These are phyloP conservation scores for Herpetomonas muscarum DNA, from an alignment of 208 protist genomes.

Conservation along the genomic window DNA sequence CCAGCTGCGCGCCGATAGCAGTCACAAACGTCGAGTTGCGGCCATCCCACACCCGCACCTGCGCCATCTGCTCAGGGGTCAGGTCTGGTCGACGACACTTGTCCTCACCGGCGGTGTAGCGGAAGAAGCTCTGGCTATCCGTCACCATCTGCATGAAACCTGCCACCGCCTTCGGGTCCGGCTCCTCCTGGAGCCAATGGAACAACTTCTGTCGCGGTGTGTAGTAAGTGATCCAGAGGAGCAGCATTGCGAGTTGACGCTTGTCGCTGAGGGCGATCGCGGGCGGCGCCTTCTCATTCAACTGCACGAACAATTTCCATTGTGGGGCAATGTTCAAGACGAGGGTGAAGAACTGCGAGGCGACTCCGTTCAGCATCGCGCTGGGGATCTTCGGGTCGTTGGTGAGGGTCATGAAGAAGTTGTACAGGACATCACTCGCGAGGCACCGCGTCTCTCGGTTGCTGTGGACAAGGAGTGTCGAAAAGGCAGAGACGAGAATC, in stretches of 20 bases:
- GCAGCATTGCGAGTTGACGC: slow-evolving; percentile 53
- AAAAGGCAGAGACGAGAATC: slow-evolving; percentile 57
- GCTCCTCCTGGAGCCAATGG: slow-evolving; percentile 48
- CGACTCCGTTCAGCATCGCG: slow-evolving; percentile 48
- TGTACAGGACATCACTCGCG: slow-evolving; percentile 56
- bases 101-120: slow-evolving; percentile 43
- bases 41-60: slow-evolving; percentile 59
- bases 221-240: slow-evolving; percentile 84
- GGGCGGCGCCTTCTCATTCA: slow-evolving; percentile 40
- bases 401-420: slow-evolving; percentile 54
- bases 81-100: slow-evolving; percentile 16
- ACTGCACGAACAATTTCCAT: slow-evolving; percentile 60
- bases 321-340: slow-evolving; percentile 40
- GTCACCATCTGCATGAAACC: slow-evolving; percentile 68
- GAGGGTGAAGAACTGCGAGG: slow-evolving; percentile 70
- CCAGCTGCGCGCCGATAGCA: slow-evolving; percentile 57
- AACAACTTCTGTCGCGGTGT: slow-evolving; percentile 31
- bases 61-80: slow-evolving; percentile 5
- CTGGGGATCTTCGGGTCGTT: slow-evolving; percentile 59
- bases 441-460: slow-evolving; percentile 45
- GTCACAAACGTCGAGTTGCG: slow-evolving; percentile 72
- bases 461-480: slow-evolving; percentile 48
- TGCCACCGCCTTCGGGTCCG: slow-evolving; percentile 42
- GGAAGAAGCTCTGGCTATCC: slow-evolving; percentile 68
- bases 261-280: slow-evolving; percentile 41